Base-by-base conservation (phyloP, 441 rosid genomes). In the Flueggea neowawraea region DNA sequence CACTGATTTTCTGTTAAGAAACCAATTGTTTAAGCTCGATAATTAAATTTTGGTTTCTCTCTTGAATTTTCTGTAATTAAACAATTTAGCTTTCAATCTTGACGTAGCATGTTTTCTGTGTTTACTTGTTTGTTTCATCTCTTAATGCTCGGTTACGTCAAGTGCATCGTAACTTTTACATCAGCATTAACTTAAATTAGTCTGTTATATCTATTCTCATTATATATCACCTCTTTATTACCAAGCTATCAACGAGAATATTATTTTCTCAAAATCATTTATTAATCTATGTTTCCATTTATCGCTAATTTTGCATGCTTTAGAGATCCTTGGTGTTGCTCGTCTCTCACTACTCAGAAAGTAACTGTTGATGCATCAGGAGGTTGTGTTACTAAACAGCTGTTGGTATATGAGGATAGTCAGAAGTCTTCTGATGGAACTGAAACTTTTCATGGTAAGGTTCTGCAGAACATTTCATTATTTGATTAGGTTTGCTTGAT, bases 391-490 rank as follows among this genome's bases (percentile, higher is more conserved):
- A 45, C 43, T 48, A 68, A 57, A 60, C 63, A 53, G 69, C 74
- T 58, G 16, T 63, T 72, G 56, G 57, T 67, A 43, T 73, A 70
- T 63, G 73, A 63, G 69, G 76, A 69, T 67, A 68, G 11, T 17
- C 51, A 58, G 58, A 75, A 70, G 65, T 61, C 71, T 45, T 58
- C 54, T 31, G 55, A 76, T 14, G 65, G 61, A 70, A 43, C 17
- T 16, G 39, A 55, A 47, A 67, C 62, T 54, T 16, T 66, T 65
- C 63, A 79, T 57, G 87, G 92, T 86, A 76, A 73, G 54, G 32
- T 55, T 55, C 33, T 58, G 39, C 61, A 41, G 22, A 58, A 12
- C 14, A 45, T 5, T 45, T 36, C 41, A 8, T 36, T 36, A 36
- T 36, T 36, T 36, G 41, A 36, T 36, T 33, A 3, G 4, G 41